Base-by-base conservation (phyloP, 805 yeast species). In the Cyberlindnera sargentensis region DNA sequence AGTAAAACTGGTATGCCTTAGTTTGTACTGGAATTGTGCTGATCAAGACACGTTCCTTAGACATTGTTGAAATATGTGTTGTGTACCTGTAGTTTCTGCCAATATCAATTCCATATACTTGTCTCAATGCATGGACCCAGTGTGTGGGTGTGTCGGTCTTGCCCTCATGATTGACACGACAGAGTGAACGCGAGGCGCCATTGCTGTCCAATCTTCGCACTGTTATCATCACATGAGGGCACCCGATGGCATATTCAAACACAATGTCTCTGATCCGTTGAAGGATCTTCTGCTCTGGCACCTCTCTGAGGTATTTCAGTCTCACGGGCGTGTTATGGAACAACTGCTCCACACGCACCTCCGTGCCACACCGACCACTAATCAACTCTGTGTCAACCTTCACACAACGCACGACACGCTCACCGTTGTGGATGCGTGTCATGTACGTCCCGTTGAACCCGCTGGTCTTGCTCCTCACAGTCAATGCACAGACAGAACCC, bases 291-390 rank as follows among this genome's bases (percentile, higher is more conserved):
- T 49, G 40, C 40, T 55, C 52, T 1, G 67, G 52, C 1, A 46
- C 28, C 3, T 51, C 47, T 4, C 49, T 28, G 1, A 65, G 28
- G 6, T 61, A 61, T 2, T 43, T 46, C 30, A 63, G 56, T 24
- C 84, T 56, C 4, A 76, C 79, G 0, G 77, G 76, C 1, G 69
- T 31, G 25, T 60, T 65, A 2, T 58, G 58, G 53, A 76, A 78
- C 9, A 77, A 40, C 39, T 70, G 68, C 6, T 60, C 81, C 81
- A 8, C 40, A 32, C 6, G 11, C 10, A 2, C 67, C 31, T 43
- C 34, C 9, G 32, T 44, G 26, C 39, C 39, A 6, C 6, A 20
- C 6, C n/a, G 15, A 15, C 26, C 26, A 15, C 5, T 9, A 24
- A 7, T 37, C 36, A 23, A 41, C 40, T 11, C 37, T 24, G 32